These are phyloP conservation scores for Moesziomyces antarcticus DNA, from an alignment of 1,284 basidiomycete genomes.

Conservation along the genomic window DNA sequence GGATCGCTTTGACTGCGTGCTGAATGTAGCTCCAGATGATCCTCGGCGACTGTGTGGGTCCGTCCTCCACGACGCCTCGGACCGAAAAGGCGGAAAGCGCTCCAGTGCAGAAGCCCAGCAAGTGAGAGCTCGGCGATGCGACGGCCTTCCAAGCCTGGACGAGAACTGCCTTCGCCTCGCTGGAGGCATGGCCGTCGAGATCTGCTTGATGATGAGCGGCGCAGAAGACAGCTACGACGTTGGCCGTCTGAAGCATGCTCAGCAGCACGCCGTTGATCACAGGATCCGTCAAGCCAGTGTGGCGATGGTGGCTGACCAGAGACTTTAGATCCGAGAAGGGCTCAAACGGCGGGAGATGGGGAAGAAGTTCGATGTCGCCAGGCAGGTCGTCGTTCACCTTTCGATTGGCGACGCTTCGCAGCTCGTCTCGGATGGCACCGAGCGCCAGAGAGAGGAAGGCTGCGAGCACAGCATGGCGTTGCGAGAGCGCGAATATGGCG, in stretches of 20 bases:
- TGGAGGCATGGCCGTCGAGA: neutral
- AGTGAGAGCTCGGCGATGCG: conserved; percentile 13
- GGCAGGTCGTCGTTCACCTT: neutral
- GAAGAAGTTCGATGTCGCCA: conserved; percentile 30
- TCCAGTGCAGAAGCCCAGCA: conserved; percentile 46
- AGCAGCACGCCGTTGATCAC: conserved; percentile 45
- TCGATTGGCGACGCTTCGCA: conserved; percentile 31
- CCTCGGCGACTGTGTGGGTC: neutral
- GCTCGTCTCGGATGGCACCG: conserved; percentile 23
- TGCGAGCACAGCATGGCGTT: conserved; percentile 17
- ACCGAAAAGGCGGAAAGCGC: conserved; percentile 26
- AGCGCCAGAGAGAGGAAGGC: conserved; percentile 35
- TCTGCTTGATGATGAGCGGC: neutral
- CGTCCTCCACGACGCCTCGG: conserved; percentile 10
- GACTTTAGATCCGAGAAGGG: conserved; percentile 21
- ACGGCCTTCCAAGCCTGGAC: conserved; percentile 22
- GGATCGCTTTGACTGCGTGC: conserved; percentile 23
- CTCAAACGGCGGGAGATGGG: conserved; percentile 30
- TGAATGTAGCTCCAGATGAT: conserved; percentile 27
- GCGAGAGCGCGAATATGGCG: conserved; percentile 15
- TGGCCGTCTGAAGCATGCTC: conserved; percentile 35
- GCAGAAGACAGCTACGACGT: conserved; percentile 26
- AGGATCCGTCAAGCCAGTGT: conserved; percentile 21
- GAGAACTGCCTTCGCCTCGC: neutral
- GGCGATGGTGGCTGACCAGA: conserved; percentile 29